Evolutionary conservation across 2,329 filamentous ascomycete species (phyloP), one percentile per base, ranked within the genome.

Genomic region (Bipolaris zeicola): DNA sequence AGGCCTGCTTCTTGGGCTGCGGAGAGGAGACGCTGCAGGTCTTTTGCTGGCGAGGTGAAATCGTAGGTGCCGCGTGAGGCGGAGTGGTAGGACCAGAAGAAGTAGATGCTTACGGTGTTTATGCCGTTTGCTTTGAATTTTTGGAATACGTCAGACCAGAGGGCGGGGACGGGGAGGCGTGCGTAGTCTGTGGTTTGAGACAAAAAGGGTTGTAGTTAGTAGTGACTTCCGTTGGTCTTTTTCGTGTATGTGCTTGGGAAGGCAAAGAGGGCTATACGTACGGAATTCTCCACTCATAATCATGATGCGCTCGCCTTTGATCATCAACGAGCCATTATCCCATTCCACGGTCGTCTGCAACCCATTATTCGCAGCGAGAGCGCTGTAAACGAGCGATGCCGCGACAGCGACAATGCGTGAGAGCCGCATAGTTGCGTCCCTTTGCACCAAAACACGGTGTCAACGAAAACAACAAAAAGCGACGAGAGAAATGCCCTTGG

Each of bases 71-170:
- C 80, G 61, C 74, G 75, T 11, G 77, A 78, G 6, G 76, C 70
- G 38, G 76, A 80, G 63, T 81, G 80, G 55, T 81, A 82, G 3
- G 78, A 81, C 79, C 80, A 82, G 69, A 81, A 82, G 62, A 82
- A 81, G 68, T 81, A 82, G 31, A 81, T 70, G 55, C 77, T 74
- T 22, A 84, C 74, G 14, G 82, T 73, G 67, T 84, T 84, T 67
- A 83, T 82, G 0, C 82, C 82, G 62, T 79, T 81, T 7, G 82
- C 80, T 58, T 79, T 78, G 57, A 83, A 77, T 56, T 84, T 84
- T 50, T 85, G 81, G 54, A 85, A 82, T 33, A 85, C 79, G 60
- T 84, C 82, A 36, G 81, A 63, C 71, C 83, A 85, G 24, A 85
- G 62, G 49, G 83, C 82, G 0, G 82, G 82, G 0, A 84, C 81